Evolutionary conservation across 805 yeast species (phyloP), one percentile per base, ranked within the genome.

Genomic region (Scheffersomyces coipomensis): DNA sequence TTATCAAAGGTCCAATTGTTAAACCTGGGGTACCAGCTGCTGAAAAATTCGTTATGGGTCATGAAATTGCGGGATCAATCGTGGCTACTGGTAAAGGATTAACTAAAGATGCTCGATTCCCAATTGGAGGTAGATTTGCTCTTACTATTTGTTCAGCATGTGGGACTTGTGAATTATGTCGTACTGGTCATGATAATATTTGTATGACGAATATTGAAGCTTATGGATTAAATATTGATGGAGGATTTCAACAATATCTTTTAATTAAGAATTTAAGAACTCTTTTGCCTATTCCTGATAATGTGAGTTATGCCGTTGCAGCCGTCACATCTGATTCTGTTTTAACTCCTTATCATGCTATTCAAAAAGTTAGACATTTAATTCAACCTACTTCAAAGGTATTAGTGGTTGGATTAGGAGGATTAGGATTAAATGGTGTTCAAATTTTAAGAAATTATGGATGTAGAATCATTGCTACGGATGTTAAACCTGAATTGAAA

Each of bases 261-360:
- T 51, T 66, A 42, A 54, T 69, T 12, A 45, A 52, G n/a, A 68
- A 68, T 46, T 52, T 64, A 38, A 47, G 65, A 31, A 50, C 56
- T 2, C 49, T 69, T 41, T 46, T 68, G 25, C 68, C 68, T 1
- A 68, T 69, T 38, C 71, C 71, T 6, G 71, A 68, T 12, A 55
- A 52, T 7, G 70, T 69, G 2, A 45, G 61, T 11, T 69, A 56
- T 39, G 72, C 57, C 32, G 58, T 50, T 5, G 74, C 74, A 1
- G 73, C 74, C 1, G 61, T 66, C 6, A 61, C 73, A 11, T 58
- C 70, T 2, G 75, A 69, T 43, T 66, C 73, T 3, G 64, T 68
- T 1, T 54, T 69, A 43, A 69, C 75, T 3, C 74, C 75, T 2
- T 68, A 51, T 48, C 72, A 66, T 43, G 68, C 73, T 15, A 62